A percentile compares a stretch with the other conserved stretches of the same genome.
Evolutionary conservation across 2,329 filamentous ascomycete species (phyloP).

Genomic region (Colletotrichum salicis): DNA sequence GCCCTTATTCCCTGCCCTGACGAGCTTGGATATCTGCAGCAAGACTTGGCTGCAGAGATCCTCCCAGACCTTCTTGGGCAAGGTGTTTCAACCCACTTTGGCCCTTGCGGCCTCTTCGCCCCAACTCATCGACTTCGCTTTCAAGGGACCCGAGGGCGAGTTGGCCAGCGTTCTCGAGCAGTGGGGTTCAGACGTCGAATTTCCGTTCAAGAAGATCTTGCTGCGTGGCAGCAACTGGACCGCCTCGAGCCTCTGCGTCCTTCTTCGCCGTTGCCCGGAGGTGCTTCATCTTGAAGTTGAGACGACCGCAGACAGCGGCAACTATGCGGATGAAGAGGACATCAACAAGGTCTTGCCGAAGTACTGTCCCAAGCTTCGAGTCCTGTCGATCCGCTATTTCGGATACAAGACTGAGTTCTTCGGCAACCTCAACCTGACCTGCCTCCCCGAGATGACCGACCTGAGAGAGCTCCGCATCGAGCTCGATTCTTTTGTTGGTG

Average conservation of each 20-base stretch:
- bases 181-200: neutral
- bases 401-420: constrained; percentile 8
- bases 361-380: constrained; percentile 7
- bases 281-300: neutral
- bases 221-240: neutral
- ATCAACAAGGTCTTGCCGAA: constrained; percentile 21
- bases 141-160: neutral
- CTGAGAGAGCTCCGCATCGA: constrained; percentile 24
- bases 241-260: constrained; percentile 4
- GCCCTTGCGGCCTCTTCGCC: neutral
- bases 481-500: constrained; percentile 7
- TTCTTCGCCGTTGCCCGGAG: constrained; percentile 17
- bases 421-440: neutral
- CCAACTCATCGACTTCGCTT: neutral
- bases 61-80: neutral
- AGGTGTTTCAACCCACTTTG: neutral
- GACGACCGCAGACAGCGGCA: neutral
- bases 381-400: neutral
- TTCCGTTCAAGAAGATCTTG: constrained; percentile 8
- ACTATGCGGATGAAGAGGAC: neutral
- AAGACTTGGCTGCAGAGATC: neutral
- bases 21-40: neutral
- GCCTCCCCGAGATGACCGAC: constrained; percentile 15
- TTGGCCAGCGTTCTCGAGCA: neutral
- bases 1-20: neutral